phyloP scores from a whole-genome alignment of 2,329 filamentous ascomycete species.

The Ceratocystis destructans region DNA sequence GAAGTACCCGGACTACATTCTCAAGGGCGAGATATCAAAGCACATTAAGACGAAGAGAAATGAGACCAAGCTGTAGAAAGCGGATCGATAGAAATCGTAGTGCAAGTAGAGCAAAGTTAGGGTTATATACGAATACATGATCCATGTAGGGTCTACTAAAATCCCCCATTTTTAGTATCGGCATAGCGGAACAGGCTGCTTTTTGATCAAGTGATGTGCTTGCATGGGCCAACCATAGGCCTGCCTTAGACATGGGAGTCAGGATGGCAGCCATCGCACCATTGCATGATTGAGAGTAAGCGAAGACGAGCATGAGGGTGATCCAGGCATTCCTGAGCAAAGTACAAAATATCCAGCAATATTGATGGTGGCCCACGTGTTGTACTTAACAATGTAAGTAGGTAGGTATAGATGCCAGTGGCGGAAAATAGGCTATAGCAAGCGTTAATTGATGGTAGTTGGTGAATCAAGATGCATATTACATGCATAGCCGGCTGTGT shows the following conservation, averaged over 20 bases:
- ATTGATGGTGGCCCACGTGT: neutral
- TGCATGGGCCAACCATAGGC: neutral
- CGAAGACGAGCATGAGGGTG: neutral
- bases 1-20: slow-evolving; percentile 40
- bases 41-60: slow-evolving; percentile 27
- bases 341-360: too few relatives aligned
- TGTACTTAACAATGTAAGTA: neutral
- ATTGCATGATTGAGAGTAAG: neutral
- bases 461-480: neutral
- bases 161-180: neutral
- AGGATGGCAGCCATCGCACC: neutral
- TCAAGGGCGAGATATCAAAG: slow-evolving; percentile 27
- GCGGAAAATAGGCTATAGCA: neutral
- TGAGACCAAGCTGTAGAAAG: slow-evolving; percentile 28
- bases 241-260: neutral
- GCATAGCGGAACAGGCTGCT: neutral
- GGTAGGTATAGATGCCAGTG: neutral
- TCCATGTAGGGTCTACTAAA: neutral
- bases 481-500: neutral
- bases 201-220: slow-evolving; percentile 3
- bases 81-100: neutral
- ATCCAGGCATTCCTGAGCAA: neutral
- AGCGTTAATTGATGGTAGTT: too few relatives aligned
- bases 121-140: neutral
- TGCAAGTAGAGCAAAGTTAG: neutral